These are phyloP conservation scores for Neurospora africana DNA, from an alignment of 495 filamentous ascomycete species.

Conservation along the genomic window DNA sequence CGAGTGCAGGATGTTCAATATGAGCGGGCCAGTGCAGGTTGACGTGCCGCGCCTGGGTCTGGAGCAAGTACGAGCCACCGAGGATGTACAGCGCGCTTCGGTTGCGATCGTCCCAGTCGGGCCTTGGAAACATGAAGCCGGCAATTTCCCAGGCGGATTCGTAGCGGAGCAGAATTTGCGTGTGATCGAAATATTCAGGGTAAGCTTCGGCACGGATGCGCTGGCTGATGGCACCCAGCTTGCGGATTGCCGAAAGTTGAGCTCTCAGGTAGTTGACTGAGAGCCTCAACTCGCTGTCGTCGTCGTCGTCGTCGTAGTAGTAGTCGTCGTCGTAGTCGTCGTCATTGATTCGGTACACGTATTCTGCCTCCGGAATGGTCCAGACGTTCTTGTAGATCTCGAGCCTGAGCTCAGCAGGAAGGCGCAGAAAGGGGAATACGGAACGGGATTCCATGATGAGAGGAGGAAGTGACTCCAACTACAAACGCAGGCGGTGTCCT, in stretches of 20 bases:
- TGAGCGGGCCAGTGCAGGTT: not conserved
- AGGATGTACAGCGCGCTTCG: not conserved
- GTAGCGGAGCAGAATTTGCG: not conserved
- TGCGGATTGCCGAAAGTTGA: not conserved
- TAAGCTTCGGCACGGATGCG: not conserved
- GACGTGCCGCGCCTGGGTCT: not conserved
- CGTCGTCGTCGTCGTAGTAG: not conserved
- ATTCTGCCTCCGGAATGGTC: not conserved
- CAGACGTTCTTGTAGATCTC: not conserved
- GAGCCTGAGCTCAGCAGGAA: not conserved
- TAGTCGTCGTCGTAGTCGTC: not conserved
- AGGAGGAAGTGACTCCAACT: not conserved
- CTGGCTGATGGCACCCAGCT: not conserved
- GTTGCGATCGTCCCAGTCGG: not conserved
- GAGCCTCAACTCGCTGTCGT: not conserved
- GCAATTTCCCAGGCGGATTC: no score
- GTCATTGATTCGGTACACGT: not conserved
- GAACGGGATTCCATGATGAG: not conserved
- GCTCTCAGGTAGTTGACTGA: not conserved
- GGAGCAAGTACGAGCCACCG: not conserved
- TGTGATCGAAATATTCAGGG: not conserved
- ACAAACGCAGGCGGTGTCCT: not conserved
- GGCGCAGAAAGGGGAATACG: not conserved
- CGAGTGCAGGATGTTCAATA: fast-evolving
- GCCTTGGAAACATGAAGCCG: no score